These are phyloP conservation scores for Talaromyces nanjingensis DNA, from an alignment of 495 filamentous ascomycete genomes.

Conservation along the genomic window DNA sequence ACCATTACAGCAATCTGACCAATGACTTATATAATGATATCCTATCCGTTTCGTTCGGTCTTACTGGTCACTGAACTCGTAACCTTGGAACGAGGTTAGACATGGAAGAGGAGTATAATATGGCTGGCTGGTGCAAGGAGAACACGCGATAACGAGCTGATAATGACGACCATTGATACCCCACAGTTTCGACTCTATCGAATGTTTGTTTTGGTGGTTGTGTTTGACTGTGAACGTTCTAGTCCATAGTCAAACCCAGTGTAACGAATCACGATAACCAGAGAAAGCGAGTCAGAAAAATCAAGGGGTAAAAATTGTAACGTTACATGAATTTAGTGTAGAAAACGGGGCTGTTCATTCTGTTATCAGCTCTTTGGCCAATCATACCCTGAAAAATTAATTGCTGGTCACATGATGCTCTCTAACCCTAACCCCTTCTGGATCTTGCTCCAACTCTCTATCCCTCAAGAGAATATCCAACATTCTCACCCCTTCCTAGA, in stretches of 20 bases:
- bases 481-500: conserved; percentile 52
- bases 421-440: not conserved
- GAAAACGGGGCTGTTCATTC: not conserved
- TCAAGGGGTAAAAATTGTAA: conserved; percentile 1
- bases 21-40: not conserved
- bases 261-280: not conserved
- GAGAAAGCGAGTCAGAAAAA: not conserved
- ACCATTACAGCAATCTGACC: not conserved
- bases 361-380: not conserved
- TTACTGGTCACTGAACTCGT: not conserved
- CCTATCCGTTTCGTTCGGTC: not conserved
- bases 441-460: not conserved
- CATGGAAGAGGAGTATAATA: not conserved
- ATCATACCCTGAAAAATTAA: not conserved
- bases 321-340: conserved; percentile 6
- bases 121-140: too few species aligned
- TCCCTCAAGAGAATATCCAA: conserved; percentile 38
- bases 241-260: not conserved
- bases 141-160: not conserved
- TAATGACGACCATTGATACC: too few species aligned
- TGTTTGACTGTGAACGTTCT: not conserved
- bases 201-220: not conserved
- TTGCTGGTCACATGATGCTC: not conserved
- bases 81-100: not conserved
- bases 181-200: not conserved